A percentile compares a stretch with the other conserved stretches of the same genome.
Evolutionary conservation across 148 eudicot species (phyloP).

Genomic region (Nyssa sinensis): DNA sequence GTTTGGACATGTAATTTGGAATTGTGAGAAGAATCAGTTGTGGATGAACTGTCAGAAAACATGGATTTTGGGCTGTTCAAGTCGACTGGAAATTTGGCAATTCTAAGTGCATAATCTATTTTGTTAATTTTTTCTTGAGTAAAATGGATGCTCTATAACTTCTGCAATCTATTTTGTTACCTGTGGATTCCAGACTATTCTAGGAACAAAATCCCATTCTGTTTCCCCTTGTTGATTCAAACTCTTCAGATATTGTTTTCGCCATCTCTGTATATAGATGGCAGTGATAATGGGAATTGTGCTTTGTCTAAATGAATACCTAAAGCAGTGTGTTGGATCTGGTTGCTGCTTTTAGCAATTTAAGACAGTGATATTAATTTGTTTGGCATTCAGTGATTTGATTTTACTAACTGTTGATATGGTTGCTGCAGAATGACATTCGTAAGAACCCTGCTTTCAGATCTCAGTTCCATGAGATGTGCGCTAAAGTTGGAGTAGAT

Average conservation of each 20-base stretch:
- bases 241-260: too few relatives aligned
- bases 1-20: too few relatives aligned
- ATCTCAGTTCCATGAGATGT: constrained; percentile 98
- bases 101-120: too few relatives aligned
- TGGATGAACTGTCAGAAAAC: neutral
- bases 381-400: constrained; percentile 2
- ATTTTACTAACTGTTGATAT: constrained; percentile 17
- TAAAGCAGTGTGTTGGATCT: too few relatives aligned
- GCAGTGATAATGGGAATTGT: too few relatives aligned
- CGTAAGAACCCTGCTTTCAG: constrained; percentile 95
- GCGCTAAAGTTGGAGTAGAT: constrained; percentile 98
- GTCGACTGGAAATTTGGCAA: too few relatives aligned
- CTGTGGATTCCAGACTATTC: neutral
- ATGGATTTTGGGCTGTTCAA: too few relatives aligned
- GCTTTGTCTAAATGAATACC: neutral
- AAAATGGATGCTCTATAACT: neutral
- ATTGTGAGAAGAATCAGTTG: neutral
- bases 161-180: neutral
- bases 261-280: too few relatives aligned
- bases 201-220: neutral
- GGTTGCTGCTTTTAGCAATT: too few relatives aligned
- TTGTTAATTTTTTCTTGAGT: neutral
- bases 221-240: too few relatives aligned
- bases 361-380: neutral
- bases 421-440: constrained; percentile 80